These are phyloP conservation scores for Adansonia rubrostipa DNA, from an alignment of 441 rosid species.

Conservation along the genomic window DNA sequence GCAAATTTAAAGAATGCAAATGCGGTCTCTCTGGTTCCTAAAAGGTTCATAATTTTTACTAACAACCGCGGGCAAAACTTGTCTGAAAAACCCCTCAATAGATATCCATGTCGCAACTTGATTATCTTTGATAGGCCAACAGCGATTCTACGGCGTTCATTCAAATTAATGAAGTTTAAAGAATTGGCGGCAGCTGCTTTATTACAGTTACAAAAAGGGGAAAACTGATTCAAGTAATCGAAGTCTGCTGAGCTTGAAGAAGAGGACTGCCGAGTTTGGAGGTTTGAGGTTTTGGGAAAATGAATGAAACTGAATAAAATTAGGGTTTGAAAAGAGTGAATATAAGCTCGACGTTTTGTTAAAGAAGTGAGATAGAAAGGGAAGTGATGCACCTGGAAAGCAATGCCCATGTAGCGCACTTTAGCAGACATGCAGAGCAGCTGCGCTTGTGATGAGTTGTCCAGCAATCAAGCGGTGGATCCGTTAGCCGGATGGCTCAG, in stretches of 20 bases:
- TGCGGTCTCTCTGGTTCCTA: constrained; percentile 51
- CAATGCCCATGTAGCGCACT: constrained; percentile 33
- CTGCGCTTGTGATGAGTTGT: not conserved
- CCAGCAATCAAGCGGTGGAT: not conserved
- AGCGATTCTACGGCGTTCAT: constrained; percentile 55
- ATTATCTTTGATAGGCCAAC: constrained; percentile 55
- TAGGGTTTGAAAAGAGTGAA: constrained; percentile 24
- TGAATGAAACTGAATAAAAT: constrained; percentile 9
- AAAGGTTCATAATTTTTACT: constrained; percentile 49
- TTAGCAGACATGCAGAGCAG: constrained; percentile 47
- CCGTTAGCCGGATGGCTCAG: not conserved
- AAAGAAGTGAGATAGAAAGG: constrained; percentile 17
- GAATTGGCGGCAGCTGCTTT: constrained; percentile 18
- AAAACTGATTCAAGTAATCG: constrained; percentile 52
- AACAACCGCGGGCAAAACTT: constrained; percentile 51
- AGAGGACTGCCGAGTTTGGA: constrained; percentile 20
- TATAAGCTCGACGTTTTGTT: not conserved
- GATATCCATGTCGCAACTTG: constrained; percentile 40
- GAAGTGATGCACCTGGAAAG: constrained; percentile 38
- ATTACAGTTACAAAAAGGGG: constrained; percentile 33
- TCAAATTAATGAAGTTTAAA: constrained; percentile 45
- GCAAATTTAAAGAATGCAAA: constrained; percentile 67
- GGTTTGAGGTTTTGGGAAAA: constrained; percentile 14
- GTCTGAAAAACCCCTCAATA: constrained; percentile 39
- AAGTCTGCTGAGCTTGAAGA: constrained; percentile 21